Percentiles rank a stretch among this genome's conserved stretches.
Conservation (phyloP, 2,329 filamentous ascomycete genomes). For the Alternaria consortialis region DNA sequence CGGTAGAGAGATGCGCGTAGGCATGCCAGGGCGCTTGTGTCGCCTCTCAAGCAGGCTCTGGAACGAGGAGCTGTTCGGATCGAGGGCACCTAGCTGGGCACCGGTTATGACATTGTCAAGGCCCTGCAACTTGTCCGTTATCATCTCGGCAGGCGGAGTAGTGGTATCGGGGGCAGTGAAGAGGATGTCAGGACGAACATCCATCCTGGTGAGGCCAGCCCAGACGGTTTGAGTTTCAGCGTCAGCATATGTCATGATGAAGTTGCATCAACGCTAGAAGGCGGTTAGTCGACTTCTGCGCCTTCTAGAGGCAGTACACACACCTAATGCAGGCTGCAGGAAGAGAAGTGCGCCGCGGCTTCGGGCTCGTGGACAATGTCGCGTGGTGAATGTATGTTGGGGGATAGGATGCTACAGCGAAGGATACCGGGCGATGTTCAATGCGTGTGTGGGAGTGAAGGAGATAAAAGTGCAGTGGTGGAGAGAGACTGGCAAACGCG, state of each 20-base stretch:
- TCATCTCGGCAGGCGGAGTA: slow-evolving; percentile 44
- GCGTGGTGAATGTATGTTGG: slow-evolving; percentile 2
- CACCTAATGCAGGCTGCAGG: slow-evolving; percentile 13
- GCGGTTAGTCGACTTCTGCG: slow-evolving; percentile 18
- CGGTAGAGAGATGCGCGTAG: slow-evolving; percentile 39
- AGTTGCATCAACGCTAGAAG: slow-evolving; percentile 30
- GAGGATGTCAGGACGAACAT: slow-evolving; percentile 37
- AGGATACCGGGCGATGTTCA: background rate
- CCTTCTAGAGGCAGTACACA: slow-evolving; percentile 14
- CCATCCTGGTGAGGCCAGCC: slow-evolving; percentile 41
- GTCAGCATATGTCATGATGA: slow-evolving; percentile 38
- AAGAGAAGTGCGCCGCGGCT: background rate
- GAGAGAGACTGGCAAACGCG: background rate
- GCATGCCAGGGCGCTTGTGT: slow-evolving; percentile 31
- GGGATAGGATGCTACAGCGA: background rate
- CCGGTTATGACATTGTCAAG: slow-evolving; percentile 19
- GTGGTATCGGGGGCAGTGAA: slow-evolving; percentile 33
- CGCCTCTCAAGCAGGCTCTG: slow-evolving; percentile 36
- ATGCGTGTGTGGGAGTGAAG: background rate
- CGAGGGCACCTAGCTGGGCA: slow-evolving; percentile 8
- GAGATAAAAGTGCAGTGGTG: background rate
- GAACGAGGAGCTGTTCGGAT: slow-evolving; percentile 15
- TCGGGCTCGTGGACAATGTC: background rate
- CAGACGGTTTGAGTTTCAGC: slow-evolving; percentile 43
- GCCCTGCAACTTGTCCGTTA: slow-evolving; percentile 32